phyloP scores from a whole-genome alignment of 2,329 filamentous ascomycete genomes.

The Podosphaera fusca region DNA sequence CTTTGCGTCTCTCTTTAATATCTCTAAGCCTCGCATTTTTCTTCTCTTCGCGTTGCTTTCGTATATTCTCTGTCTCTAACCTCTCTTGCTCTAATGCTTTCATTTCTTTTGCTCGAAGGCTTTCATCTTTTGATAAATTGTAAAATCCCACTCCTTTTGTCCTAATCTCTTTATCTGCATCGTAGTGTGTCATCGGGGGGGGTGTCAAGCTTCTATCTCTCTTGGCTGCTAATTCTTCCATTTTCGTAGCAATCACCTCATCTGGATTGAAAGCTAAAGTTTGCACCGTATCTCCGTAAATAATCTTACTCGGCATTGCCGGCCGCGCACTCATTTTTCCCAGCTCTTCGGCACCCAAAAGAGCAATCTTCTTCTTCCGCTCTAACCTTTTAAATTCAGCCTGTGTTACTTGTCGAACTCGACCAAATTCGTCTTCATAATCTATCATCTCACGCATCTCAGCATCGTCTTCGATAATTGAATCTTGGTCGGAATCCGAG shows the following conservation, averaged over 20 bases:
- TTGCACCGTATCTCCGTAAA: constrained; percentile 73
- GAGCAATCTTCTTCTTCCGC: constrained; percentile 27
- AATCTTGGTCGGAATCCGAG: constrained; percentile 19
- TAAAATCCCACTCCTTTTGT: constrained; percentile 84
- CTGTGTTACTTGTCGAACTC: constrained; percentile 49
- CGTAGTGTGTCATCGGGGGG: constrained; percentile 63
- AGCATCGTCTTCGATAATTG: constrained; percentile 37
- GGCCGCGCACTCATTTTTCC: constrained; percentile 48
- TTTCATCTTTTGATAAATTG: constrained; percentile 60
- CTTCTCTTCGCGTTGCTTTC: constrained; percentile 28
- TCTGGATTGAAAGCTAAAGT: constrained; percentile 61
- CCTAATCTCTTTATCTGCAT: constrained; percentile 61
- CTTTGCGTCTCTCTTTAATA: constrained; percentile 32
- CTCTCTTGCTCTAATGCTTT: constrained; percentile 38
- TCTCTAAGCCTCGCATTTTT: constrained; percentile 34
- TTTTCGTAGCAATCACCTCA: constrained; percentile 36
- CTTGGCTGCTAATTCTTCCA: constrained; percentile 57
- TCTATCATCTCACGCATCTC: constrained; percentile 42
- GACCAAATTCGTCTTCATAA: constrained; percentile 78
- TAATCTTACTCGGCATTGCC: constrained; percentile 42
- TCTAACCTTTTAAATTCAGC: constrained; percentile 43
- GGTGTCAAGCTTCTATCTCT: constrained; percentile 62
- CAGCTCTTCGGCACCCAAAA: constrained; percentile 33
- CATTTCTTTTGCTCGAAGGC: constrained; percentile 47
- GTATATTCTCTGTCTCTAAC: constrained; percentile 38